Conservation (phyloP, 1,139 yeast species). For the Saccharomyces hybrid region DNA sequence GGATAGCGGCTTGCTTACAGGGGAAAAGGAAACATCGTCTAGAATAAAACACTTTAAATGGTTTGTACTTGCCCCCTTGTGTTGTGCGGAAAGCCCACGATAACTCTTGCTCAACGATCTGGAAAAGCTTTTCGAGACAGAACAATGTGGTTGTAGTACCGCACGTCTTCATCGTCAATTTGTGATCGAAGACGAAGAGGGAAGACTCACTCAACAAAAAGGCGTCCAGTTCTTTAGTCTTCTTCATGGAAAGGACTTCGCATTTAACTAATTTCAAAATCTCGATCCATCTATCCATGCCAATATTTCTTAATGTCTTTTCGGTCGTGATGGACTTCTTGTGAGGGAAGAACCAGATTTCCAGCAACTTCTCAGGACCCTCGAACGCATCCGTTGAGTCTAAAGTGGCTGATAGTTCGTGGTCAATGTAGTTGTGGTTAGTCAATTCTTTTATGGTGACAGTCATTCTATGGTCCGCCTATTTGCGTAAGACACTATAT, state of each 20-base stretch:
- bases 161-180: slow-evolving; percentile 83
- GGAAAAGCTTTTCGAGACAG: slow-evolving; percentile 62
- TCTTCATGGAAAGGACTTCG: slow-evolving; percentile 75
- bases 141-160: slow-evolving; percentile 90
- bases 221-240: slow-evolving; percentile 64
- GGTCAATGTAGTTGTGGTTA: slow-evolving; percentile 57
- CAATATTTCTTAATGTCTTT: slow-evolving; percentile 57
- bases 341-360: slow-evolving; percentile 74
- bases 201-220: slow-evolving; percentile 86
- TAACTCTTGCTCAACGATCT: slow-evolving; percentile 39
- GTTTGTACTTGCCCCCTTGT: slow-evolving; percentile 23
- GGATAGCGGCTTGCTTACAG: slow-evolving; percentile 71
- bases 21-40: slow-evolving; percentile 93
- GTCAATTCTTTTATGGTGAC: slow-evolving; percentile 23
- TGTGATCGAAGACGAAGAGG: slow-evolving; percentile 81
- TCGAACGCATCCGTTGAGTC: slow-evolving; percentile 91
- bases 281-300: slow-evolving; percentile 60
- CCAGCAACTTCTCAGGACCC: slow-evolving; percentile 93
- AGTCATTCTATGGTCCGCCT: slow-evolving; percentile 16
- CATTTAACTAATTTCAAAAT: slow-evolving; percentile 80
- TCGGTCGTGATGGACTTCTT: slow-evolving; percentile 21
- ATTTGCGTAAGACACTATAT: background rate
- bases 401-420: slow-evolving; percentile 65
- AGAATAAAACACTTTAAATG: slow-evolving; percentile 76
- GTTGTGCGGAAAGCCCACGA: slow-evolving; percentile 33